phyloP scores from a whole-genome alignment of 352 stramenopile genomes.

The Plasmopara halstedii region DNA sequence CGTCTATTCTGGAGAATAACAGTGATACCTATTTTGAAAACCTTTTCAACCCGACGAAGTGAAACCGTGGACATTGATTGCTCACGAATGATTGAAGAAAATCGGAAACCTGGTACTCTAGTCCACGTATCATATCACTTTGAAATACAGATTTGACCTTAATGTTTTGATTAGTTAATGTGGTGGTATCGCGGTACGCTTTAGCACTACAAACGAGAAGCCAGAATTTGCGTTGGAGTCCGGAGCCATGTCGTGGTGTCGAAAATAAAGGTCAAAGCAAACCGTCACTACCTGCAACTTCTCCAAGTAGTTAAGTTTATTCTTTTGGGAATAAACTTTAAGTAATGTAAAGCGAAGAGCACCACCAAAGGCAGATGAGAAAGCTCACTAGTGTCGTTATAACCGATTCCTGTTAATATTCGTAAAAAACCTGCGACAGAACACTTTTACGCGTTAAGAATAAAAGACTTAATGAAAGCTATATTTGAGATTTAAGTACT shows the following conservation, averaged over 20 bases:
- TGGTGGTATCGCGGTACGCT: conserved; percentile 52
- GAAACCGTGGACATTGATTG: not conserved
- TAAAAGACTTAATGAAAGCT: not conserved
- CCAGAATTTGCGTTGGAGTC: conserved; percentile 7
- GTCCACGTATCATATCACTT: not conserved
- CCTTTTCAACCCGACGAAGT: not conserved
- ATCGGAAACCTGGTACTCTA: not conserved
- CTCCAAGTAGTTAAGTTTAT: not conserved
- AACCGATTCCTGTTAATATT: too few relatives aligned
- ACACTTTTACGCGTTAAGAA: not conserved
- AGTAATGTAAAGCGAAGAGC: not conserved
- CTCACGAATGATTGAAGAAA: not conserved
- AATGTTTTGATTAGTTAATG: conserved; percentile 31
- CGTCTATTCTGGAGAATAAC: conserved; percentile 10
- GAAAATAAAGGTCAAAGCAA: too few relatives aligned
- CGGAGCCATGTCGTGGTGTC: not conserved
- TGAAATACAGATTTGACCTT: not conserved
- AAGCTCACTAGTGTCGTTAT: not conserved
- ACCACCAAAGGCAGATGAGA: not conserved
- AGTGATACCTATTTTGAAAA: not conserved
- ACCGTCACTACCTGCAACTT: not conserved
- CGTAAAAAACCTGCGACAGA: not conserved
- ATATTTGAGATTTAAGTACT: too few relatives aligned
- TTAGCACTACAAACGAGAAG: conserved; percentile 44
- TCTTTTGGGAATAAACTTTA: not conserved